Evolutionary conservation across 106 monocot genomes (phyloP).

Genomic region (Narthecium ossifragum): DNA sequence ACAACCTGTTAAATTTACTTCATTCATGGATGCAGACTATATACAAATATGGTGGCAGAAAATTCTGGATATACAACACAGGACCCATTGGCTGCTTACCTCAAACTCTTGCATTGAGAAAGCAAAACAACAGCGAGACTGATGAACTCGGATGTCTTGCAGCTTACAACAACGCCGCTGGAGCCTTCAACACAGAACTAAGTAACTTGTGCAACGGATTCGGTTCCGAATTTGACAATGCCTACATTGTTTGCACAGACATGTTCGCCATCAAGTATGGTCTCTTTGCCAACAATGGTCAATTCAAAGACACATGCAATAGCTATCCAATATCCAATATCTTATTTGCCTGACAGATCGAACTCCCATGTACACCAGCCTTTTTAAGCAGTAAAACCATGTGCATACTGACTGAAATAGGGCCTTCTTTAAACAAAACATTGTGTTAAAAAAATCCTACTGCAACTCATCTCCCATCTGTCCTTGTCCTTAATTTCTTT

Average conservation of each 20-base stretch:
- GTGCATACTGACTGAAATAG: too few species aligned
- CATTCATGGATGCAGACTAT: conserved; percentile 20
- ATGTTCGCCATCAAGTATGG: conserved; percentile 43
- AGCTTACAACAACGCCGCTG: conserved; percentile 34
- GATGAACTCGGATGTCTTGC: conserved; percentile 45
- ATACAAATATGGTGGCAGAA: conserved; percentile 37
- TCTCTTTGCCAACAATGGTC: conserved; percentile 38
- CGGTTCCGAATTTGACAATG: conserved; percentile 14
- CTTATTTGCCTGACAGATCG: too few species aligned
- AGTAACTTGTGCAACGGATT: conserved; percentile 21
- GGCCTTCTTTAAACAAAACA: too few species aligned
- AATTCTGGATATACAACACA: conserved; percentile 64
- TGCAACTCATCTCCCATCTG: too few species aligned
- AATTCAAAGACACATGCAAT: too few species aligned
- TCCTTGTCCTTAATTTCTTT: too few species aligned
- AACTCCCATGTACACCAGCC: too few species aligned
- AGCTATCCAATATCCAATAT: too few species aligned
- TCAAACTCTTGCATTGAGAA: conserved; percentile 34
- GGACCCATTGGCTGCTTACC: conserved; percentile 54
- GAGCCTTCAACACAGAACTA: conserved; percentile 32
- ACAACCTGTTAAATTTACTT: background rate
- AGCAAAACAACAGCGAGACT: conserved; percentile 28
- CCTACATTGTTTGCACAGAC: conserved; percentile 33
- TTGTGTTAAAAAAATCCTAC: too few species aligned
- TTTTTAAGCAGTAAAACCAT: too few species aligned